Base-by-base conservation (phyloP, 1,139 yeast species). In the Groenewaldozyma auringiensis region DNA sequence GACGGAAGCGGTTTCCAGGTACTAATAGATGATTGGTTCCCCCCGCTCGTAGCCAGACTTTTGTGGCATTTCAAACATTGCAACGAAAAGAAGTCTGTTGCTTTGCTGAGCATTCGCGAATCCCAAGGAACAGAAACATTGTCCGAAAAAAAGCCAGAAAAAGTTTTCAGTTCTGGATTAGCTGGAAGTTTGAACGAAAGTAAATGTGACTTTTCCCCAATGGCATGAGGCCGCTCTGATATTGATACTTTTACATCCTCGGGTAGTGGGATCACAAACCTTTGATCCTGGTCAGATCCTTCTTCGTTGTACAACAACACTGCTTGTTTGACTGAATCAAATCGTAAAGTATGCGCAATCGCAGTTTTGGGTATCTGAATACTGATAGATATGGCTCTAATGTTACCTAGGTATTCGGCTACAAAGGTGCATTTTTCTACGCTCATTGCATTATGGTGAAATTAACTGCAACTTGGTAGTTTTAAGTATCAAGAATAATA, bases 1-100 rank as follows among this genome's bases (percentile, higher is more conserved):
- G 95, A 83, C 0, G 98, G 98, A 81, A 89, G 75, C 40, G 86
- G 85, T 42, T 60, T 62, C 65, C 65, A 64, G 2, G 38, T 17
- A 6, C 17, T 3, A 2, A 43, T 45, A 43, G 6, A 25, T 25
- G 29, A 11, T 11, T 25, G 9, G 6, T 25, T 11, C 9, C 29
- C 11, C 29, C 29, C 29, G 11, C 9, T 25, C 11, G 6, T 6
- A 6, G 29, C 29, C 6, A 25, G 29, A 25, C 6, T 11, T 8
- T 6, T 8, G 11, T 11, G 29, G 29, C 29, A 11, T 21, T 21
- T 21, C 45, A 45, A 31, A 25, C 48, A 18, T 29, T 17, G 21
- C 22, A 32, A 2, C 39, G n/a, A 4, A 18, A 25, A 13, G 25
- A 27, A 14, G 14, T 37, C 21, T 8, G 37, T 18, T 13, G 37